These are phyloP conservation scores for Wickerhamiella lipophila DNA, from an alignment of 805 yeast genomes.

Conservation along the genomic window DNA sequence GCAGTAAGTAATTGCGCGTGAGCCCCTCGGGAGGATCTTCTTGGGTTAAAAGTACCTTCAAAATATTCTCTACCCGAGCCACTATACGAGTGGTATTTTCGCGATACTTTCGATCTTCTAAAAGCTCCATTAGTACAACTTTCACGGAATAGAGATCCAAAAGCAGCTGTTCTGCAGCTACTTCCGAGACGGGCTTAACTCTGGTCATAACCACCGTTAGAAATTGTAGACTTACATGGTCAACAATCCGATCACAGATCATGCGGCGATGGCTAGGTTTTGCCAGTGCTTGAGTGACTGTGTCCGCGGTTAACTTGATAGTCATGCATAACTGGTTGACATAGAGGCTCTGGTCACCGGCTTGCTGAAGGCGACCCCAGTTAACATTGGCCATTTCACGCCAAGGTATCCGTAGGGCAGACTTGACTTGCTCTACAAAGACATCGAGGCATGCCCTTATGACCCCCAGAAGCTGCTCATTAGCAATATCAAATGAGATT, in stretches of 20 bases:
- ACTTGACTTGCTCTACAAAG: slow-evolving; percentile 44
- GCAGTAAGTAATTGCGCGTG: slow-evolving; percentile 49
- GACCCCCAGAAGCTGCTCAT: slow-evolving; percentile 43
- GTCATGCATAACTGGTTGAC: slow-evolving; percentile 43
- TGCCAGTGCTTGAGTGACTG: slow-evolving; percentile 32
- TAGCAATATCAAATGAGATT: slow-evolving; percentile 41
- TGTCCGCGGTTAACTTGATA: slow-evolving; percentile 36
- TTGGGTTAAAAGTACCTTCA: slow-evolving; percentile 55
- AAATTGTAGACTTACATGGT: slow-evolving; percentile 44
- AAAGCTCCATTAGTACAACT: slow-evolving; percentile 32
- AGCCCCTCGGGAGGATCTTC: slow-evolving; percentile 52
- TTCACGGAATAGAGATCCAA: slow-evolving; percentile 60
- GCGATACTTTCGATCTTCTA: slow-evolving; percentile 24
- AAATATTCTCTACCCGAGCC: slow-evolving; percentile 42
- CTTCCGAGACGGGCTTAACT: slow-evolving; percentile 55
- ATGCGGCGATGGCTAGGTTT: slow-evolving; percentile 61
- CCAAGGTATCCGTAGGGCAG: slow-evolving; percentile 61
- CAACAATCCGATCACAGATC: slow-evolving; percentile 65
- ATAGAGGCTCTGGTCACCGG: slow-evolving; percentile 61
- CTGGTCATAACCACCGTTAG: slow-evolving; percentile 40
- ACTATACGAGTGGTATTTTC: slow-evolving; percentile 27
- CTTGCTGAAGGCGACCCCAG: slow-evolving; percentile 55
- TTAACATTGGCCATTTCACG: slow-evolving; percentile 66
- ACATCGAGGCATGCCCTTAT: slow-evolving; percentile 46
- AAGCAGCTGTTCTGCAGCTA: slow-evolving; percentile 67